Percentiles rank a stretch among this genome's conserved stretches.
Conservation (phyloP, 2,329 filamentous ascomycete genomes). For the Penicillium paneum region DNA sequence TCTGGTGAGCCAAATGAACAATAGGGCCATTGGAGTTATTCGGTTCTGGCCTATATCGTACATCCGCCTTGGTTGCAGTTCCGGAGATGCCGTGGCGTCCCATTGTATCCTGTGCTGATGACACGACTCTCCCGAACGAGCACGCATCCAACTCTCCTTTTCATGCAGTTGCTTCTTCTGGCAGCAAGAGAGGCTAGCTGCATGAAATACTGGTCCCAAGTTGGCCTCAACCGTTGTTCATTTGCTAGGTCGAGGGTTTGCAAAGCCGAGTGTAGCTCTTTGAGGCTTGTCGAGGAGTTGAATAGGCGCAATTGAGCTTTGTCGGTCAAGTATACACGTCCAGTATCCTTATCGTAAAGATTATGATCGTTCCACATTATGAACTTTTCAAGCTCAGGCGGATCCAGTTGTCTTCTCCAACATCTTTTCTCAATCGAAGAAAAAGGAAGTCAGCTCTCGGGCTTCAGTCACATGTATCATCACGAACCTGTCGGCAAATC, state of each 20-base stretch:
- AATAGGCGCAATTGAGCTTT: slow-evolving; percentile 80
- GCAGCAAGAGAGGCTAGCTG: slow-evolving; percentile 87
- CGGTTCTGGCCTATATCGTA: slow-evolving; percentile 23
- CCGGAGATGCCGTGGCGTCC: slow-evolving; percentile 80
- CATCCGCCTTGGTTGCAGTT: slow-evolving; percentile 96
- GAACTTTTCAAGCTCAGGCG: slow-evolving; percentile 58
- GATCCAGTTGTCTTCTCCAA: slow-evolving; percentile 45
- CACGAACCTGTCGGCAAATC: slow-evolving; percentile 60
- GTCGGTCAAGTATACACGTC: slow-evolving; percentile 73
- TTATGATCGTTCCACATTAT: slow-evolving; percentile 67
- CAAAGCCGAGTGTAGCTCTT: slow-evolving; percentile 69
- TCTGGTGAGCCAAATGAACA: slow-evolving; percentile 7
- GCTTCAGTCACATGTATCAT: not conserved
- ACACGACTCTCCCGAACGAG: slow-evolving; percentile 82
- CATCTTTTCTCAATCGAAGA: slow-evolving; percentile 41
- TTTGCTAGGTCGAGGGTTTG: slow-evolving; percentile 72
- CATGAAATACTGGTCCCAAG: slow-evolving; percentile 99
- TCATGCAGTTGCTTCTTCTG: slow-evolving; percentile 95
- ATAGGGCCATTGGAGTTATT: not conserved
- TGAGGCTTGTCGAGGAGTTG: slow-evolving; percentile 73
- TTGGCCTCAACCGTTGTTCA: slow-evolving; percentile 74
- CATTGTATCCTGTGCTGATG: slow-evolving; percentile 95
- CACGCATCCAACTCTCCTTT: slow-evolving; percentile 90
- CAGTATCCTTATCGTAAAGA: slow-evolving; percentile 64
- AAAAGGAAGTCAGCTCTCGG: not conserved